Conservation (phyloP, 768 basidiomycete genomes). For the Lyophyllum atratum region DNA sequence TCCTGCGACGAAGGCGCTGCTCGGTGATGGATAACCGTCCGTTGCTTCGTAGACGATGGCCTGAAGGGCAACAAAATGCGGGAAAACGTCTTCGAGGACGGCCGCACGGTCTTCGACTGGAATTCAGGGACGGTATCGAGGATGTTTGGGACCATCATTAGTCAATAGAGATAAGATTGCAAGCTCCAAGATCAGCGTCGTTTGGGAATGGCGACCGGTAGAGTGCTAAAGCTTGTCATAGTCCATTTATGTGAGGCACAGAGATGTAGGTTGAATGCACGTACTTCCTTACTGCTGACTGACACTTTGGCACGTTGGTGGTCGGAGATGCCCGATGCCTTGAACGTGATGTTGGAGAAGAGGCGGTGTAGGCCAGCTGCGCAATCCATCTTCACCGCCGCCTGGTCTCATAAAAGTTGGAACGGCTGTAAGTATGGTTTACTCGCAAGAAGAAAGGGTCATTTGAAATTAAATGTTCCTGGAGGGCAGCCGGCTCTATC, state of each 20-base stretch:
- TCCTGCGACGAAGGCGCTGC: neutral
- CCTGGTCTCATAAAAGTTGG: neutral
- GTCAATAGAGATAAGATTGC: neutral
- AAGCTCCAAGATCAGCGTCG: neutral
- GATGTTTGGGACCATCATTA: neutral
- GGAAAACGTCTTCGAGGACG: slow-evolving; percentile 3
- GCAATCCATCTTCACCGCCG: neutral
- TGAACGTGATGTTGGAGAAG: neutral
- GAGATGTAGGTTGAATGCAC: neutral
- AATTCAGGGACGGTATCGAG: neutral
- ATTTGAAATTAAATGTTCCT: neutral
- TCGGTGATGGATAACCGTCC: neutral
- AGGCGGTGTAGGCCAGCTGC: neutral
- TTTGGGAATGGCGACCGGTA: neutral
- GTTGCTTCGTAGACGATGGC: neutral
- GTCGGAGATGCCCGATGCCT: slow-evolving; percentile 16
- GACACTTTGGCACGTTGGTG: neutral
- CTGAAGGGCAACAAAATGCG: slow-evolving; percentile 7
- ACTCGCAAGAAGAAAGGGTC: neutral
- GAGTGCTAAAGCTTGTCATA: slow-evolving; percentile 11
- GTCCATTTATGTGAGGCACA: slow-evolving; percentile 4
- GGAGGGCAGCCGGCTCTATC: neutral
- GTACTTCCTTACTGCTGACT: neutral
- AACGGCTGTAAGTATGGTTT: neutral
- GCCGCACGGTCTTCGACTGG: neutral